phyloP scores from a whole-genome alignment of 306 rosid species.

The Comarum palustre region DNA sequence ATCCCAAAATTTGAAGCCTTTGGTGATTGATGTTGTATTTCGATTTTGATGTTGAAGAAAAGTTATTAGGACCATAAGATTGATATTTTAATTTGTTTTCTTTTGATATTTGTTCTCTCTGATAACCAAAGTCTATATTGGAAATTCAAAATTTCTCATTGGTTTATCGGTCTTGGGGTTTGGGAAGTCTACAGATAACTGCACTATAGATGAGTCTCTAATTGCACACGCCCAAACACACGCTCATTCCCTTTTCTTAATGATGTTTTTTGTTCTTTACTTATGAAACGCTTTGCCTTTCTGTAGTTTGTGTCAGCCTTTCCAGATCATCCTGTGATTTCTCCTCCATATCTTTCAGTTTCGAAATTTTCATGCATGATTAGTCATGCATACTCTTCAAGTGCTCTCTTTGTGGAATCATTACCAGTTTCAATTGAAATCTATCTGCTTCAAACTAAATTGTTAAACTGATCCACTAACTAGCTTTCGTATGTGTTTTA shows the following conservation, averaged over 20 bases:
- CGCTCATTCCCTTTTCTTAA: background rate
- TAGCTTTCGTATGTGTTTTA: background rate
- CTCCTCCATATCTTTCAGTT: slow-evolving; percentile 7
- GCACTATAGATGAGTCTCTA: background rate
- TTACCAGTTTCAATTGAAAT: background rate
- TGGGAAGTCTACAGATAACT: background rate
- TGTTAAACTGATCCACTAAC: background rate
- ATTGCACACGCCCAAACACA: background rate
- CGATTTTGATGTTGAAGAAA: no score
- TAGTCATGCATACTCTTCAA: background rate
- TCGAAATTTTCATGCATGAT: slow-evolving; percentile 12
- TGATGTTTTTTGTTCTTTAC: slow-evolving; percentile 15
- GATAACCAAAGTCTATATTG: background rate
- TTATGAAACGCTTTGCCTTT: slow-evolving; percentile 1
- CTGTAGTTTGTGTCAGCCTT: slow-evolving; percentile 19
- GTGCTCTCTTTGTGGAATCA: background rate
- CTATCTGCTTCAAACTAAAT: background rate
- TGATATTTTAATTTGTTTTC: background rate
- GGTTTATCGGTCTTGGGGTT: background rate
- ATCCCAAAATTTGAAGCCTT: background rate
- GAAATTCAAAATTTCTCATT: background rate
- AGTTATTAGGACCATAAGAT: background rate
- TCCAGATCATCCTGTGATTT: slow-evolving; percentile 19
- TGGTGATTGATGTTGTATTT: background rate
- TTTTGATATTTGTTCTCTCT: background rate